Base-by-base conservation (phyloP, 2,329 filamentous ascomycete genomes). In the Aspergillus calidoustus region DNA sequence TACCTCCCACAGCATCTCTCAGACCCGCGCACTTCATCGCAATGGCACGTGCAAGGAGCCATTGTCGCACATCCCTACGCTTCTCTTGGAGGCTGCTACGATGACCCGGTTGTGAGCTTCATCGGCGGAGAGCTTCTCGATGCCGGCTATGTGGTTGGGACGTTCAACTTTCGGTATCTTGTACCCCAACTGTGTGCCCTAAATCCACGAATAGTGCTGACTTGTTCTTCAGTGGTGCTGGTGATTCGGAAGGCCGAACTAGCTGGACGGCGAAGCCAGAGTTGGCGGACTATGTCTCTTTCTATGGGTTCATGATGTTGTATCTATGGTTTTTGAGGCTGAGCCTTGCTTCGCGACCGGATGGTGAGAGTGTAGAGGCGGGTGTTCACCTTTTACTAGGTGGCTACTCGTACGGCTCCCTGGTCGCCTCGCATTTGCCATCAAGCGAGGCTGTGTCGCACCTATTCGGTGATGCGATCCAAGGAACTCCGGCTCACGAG, bases 51-150 rank as follows among this genome's bases (percentile, higher is more conserved):
- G 61, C 81, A 77, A 63, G 86, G 83, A 3, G 87, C 88, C 0
- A 82, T 97, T 3, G 80, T 98, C 44, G 93, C 93, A 13, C 95
- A 98, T 76, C 94, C 95, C 0, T 98, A 98, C 73, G 92, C 92
- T 38, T 89, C 92, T 0, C 81, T 98, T 55, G 95, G 95, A 4
- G 95, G 94, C 5, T 88, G 82, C 75, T 95, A 88, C 72, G 91
- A 98, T 73, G 93, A 98, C 73, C 85, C 86, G 0, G 83, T 97
- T 0, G 89, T 98, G 1, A 82, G 86, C n/a, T 81, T 87, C 8
- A 78, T 91, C 3, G 87, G 86, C 0, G 80, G 81, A 2, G 84
- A 89, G 61, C 81, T 96, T 50, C 75, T 96, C n/a, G 80, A 83
- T 4, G 79, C 83, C 56, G 91, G 91, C 1, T 96, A 87, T 70